These are phyloP conservation scores for Acanthamoeba lenticulata DNA, from an alignment of 208 protist species.

Conservation along the genomic window DNA sequence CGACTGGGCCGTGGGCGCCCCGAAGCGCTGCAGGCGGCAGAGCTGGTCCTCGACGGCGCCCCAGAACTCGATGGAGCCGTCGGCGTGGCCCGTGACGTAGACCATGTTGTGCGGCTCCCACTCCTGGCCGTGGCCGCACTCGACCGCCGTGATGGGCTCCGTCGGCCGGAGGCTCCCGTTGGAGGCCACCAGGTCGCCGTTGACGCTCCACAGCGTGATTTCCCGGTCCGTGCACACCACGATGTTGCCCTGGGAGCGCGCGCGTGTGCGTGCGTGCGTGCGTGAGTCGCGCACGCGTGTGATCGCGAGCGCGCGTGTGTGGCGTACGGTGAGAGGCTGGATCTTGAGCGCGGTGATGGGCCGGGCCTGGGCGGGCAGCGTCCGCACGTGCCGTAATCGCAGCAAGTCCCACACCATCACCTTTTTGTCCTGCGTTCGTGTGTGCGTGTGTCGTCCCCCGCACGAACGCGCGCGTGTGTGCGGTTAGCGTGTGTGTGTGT, in stretches of 20 bases:
- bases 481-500: neutral
- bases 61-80: slow-evolving; percentile 51
- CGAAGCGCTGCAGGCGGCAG: slow-evolving; percentile 31
- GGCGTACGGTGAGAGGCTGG: neutral
- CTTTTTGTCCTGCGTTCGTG: neutral
- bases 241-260: slow-evolving; percentile 66
- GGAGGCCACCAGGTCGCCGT: slow-evolving; percentile 32
- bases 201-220: slow-evolving; percentile 54
- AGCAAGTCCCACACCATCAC: slow-evolving; percentile 53
- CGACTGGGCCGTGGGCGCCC: neutral
- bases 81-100: slow-evolving; percentile 56
- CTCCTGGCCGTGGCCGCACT: slow-evolving; percentile 36
- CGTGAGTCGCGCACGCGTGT: neutral
- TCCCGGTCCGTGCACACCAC: slow-evolving; percentile 49
- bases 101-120: neutral
- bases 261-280: neutral
- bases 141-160: slow-evolving; percentile 44
- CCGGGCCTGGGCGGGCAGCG: neutral
- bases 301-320: neutral
- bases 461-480: too few relatives aligned
- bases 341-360: slow-evolving; percentile 37
- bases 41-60: slow-evolving; percentile 21
- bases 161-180: slow-evolving; percentile 2
- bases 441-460: neutral
- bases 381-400: slow-evolving; percentile 13